These are phyloP conservation scores for Lavandula angustifolia DNA, from an alignment of 257 asterid species.

Conservation along the genomic window DNA sequence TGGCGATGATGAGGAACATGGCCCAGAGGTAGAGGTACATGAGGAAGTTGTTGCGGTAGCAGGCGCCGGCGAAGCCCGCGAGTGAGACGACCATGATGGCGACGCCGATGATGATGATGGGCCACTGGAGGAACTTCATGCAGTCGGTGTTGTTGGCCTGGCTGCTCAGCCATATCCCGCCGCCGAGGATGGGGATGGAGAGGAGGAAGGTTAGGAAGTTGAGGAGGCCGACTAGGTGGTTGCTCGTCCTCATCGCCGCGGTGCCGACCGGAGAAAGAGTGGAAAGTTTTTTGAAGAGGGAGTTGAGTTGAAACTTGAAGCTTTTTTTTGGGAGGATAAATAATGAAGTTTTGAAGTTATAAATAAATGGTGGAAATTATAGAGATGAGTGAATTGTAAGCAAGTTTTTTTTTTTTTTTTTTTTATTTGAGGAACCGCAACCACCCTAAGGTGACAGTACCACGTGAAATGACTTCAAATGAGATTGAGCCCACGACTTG, in stretches of 20 bases:
- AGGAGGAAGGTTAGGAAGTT: slow-evolving; percentile 68
- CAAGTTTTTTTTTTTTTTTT: too few species aligned
- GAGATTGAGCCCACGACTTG: too few species aligned
- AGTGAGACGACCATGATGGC: slow-evolving; percentile 83
- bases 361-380: too few species aligned
- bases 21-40: slow-evolving; percentile 92
- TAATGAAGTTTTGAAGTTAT: too few species aligned
- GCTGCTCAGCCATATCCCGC: slow-evolving; percentile 91
- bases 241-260: slow-evolving; percentile 68
- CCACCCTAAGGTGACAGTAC: too few species aligned
- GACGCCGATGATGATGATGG: slow-evolving; percentile 67
- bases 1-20: slow-evolving; percentile 71
- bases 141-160: slow-evolving; percentile 93
- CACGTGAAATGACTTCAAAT: too few species aligned
- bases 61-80: slow-evolving; percentile 87
- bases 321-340: too few species aligned
- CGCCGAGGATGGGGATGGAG: slow-evolving; percentile 76
- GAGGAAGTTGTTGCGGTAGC: slow-evolving; percentile 79
- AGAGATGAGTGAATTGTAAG: too few species aligned
- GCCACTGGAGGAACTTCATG: slow-evolving; percentile 89
- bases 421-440: too few species aligned
- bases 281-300: too few species aligned
- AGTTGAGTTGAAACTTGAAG: too few species aligned
- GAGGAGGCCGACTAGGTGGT: slow-evolving; percentile 69
- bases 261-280: too few species aligned